Percentiles rank a stretch among this genome's conserved stretches.
Evolutionary conservation across 176 grass and related monocot species (phyloP).

Genomic region (Guadua angustifolia): DNA sequence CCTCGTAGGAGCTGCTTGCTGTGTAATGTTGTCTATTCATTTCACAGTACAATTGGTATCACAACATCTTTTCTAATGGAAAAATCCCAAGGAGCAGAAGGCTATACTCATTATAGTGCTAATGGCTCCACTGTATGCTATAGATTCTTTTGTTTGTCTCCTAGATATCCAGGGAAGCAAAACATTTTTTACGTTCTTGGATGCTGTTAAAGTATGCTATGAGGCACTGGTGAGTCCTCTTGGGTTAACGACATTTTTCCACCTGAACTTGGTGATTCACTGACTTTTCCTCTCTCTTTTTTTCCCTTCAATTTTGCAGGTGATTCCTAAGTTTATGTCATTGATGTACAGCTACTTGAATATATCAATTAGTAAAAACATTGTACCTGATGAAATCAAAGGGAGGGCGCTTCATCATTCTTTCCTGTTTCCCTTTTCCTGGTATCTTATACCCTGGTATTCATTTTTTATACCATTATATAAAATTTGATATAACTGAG

Average conservation of each 20-base stretch:
- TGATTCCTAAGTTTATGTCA: slow-evolving; percentile 96
- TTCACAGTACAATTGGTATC: slow-evolving; percentile 91
- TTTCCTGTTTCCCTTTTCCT: slow-evolving; percentile 92
- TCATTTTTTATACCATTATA: not conserved
- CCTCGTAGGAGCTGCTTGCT: slow-evolving; percentile 79
- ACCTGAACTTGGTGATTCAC: slow-evolving; percentile 26
- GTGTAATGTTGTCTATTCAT: slow-evolving; percentile 93
- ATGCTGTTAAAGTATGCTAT: slow-evolving; percentile 96
- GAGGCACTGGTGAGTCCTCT: slow-evolving; percentile 82
- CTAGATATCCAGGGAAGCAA: slow-evolving; percentile 94
- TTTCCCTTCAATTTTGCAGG: slow-evolving; percentile 52
- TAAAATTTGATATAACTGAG: slow-evolving; percentile 8
- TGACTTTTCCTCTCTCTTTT: slow-evolving; percentile 10
- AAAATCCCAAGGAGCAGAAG: slow-evolving; percentile 98
- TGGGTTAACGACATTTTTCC: slow-evolving; percentile 15
- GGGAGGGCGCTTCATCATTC: slow-evolving; percentile 95
- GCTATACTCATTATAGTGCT: slow-evolving; percentile 89
- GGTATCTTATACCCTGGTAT: slow-evolving; percentile 50
- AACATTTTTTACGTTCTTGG: slow-evolving; percentile 89
- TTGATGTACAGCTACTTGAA: slow-evolving; percentile 99
- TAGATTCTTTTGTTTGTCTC: slow-evolving; percentile 87
- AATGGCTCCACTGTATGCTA: slow-evolving; percentile 95
- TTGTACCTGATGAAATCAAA: slow-evolving; percentile 97
- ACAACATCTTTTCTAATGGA: slow-evolving; percentile 99
- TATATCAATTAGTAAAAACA: slow-evolving; percentile 97